phyloP scores from a whole-genome alignment of 1,284 basidiomycete genomes.

The Boletus semigastroideus region DNA sequence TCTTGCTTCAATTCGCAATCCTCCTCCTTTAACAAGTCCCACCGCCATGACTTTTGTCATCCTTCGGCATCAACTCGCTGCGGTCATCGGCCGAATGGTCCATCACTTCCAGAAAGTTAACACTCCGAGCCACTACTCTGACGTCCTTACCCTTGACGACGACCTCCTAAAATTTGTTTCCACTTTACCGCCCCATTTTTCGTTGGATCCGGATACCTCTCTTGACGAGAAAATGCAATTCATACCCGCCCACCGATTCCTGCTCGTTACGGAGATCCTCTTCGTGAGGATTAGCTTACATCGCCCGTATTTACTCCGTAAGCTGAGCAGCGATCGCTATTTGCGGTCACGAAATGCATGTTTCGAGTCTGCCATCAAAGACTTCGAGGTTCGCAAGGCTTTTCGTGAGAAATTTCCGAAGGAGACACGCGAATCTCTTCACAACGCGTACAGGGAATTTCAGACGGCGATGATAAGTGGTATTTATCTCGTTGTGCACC shows the following conservation, averaged over 20 bases:
- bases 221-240: conserved; percentile 66
- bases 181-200: conserved; percentile 74
- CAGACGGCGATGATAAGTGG: conserved; percentile 85
- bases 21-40: conserved; percentile 64
- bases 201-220: conserved; percentile 75
- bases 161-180: conserved; percentile 81
- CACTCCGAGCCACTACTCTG: conserved; percentile 79
- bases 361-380: conserved; percentile 77
- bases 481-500: conserved; percentile 78
- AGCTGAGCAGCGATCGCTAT: conserved; percentile 73
- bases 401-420: conserved; percentile 61
- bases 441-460: conserved; percentile 81
- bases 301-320: conserved; percentile 75
- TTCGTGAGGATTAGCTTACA: conserved; percentile 80
- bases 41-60: conserved; percentile 89
- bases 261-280: conserved; percentile 78
- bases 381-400: conserved; percentile 67
- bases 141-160: conserved; percentile 82
- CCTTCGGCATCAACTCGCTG: conserved; percentile 78
- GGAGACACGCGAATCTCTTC: conserved; percentile 64
- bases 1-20: conserved; percentile 41
- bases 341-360: conserved; percentile 71
- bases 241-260: conserved; percentile 73
- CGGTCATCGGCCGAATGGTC: conserved; percentile 88
- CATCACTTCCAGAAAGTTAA: conserved; percentile 94